Evolutionary conservation across 176 grass and related monocot genomes (phyloP).

Genomic region (Tillandsia leiboldiana): DNA sequence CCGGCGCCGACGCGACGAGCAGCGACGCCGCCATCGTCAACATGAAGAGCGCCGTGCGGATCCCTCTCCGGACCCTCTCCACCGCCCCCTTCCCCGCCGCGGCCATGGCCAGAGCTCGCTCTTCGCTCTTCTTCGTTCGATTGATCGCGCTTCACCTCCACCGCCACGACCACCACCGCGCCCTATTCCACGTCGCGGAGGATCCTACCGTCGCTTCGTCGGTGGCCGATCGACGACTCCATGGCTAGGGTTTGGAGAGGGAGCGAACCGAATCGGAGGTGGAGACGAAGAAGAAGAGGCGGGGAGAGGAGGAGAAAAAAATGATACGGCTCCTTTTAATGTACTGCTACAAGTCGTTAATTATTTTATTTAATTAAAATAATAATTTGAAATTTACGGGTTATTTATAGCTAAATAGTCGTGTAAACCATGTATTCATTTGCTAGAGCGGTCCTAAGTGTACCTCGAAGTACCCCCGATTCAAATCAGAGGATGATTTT

Average conservation of each 20-base stretch:
- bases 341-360: no score
- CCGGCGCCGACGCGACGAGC: constrained; percentile 60
- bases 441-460: no score
- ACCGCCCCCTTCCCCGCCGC: constrained; percentile 47
- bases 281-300: neutral
- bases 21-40: constrained; percentile 66
- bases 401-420: no score
- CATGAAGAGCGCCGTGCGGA: constrained; percentile 64
- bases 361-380: no score
- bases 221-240: neutral
- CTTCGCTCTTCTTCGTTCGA: no score
- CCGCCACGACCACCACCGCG: no score
- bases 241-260: neutral
- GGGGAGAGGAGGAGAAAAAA: neutral
- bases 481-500: no score
- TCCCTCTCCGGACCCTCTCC: constrained; percentile 49
- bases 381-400: no score
- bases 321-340: neutral
- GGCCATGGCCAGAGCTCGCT: constrained; percentile 34
- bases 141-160: no score
- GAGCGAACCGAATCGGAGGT: neutral
- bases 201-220: constrained; percentile 7
- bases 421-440: no score
- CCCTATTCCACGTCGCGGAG: no score
- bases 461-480: no score